A percentile compares a stretch with the other conserved stretches of the same genome.
phyloP scores from a whole-genome alignment of 148 eudicot genomes.

The Nepenthes gracilis region DNA sequence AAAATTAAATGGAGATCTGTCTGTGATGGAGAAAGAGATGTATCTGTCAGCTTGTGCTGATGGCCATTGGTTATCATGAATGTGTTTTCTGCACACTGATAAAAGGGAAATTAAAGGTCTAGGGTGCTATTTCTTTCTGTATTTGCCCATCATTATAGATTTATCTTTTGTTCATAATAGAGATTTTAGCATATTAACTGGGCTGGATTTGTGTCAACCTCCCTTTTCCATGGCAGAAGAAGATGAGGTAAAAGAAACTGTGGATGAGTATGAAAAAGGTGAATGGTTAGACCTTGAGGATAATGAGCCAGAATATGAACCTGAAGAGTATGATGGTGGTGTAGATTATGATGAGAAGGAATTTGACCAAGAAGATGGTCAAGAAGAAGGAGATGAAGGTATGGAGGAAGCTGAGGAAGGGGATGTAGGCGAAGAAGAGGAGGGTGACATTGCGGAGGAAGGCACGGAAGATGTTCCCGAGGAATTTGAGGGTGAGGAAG shows the following conservation, averaged over 20 bases:
- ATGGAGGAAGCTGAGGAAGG: slow-evolving; percentile 61
- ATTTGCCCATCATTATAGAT: neutral
- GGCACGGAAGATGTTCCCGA: slow-evolving; percentile 59
- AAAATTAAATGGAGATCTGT: no score
- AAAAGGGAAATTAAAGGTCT: no score
- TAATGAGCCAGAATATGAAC: slow-evolving; percentile 79
- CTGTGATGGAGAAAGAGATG: no score
- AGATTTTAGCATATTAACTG: slow-evolving; percentile 16
- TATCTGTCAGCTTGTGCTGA: no score
- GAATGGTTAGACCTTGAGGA: slow-evolving; percentile 95
- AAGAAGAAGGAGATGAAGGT: slow-evolving; percentile 58
- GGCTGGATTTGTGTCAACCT: slow-evolving; percentile 28
- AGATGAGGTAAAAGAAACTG: slow-evolving; percentile 59
- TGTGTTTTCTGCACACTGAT: no score
- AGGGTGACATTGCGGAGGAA: slow-evolving; percentile 7
- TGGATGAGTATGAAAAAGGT: slow-evolving; percentile 77
- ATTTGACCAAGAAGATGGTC: slow-evolving; percentile 51
- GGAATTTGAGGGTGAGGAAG: slow-evolving; percentile 75
- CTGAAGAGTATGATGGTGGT: slow-evolving; percentile 65
- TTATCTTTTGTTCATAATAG: neutral
- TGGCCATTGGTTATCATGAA: no score
- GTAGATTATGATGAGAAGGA: slow-evolving; percentile 89
- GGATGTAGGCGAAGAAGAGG: slow-evolving; percentile 49
- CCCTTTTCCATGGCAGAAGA: slow-evolving; percentile 71
- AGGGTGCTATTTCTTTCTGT: neutral